Conservation (phyloP, 306 rosid genomes). For the Cicer cuneatum region DNA sequence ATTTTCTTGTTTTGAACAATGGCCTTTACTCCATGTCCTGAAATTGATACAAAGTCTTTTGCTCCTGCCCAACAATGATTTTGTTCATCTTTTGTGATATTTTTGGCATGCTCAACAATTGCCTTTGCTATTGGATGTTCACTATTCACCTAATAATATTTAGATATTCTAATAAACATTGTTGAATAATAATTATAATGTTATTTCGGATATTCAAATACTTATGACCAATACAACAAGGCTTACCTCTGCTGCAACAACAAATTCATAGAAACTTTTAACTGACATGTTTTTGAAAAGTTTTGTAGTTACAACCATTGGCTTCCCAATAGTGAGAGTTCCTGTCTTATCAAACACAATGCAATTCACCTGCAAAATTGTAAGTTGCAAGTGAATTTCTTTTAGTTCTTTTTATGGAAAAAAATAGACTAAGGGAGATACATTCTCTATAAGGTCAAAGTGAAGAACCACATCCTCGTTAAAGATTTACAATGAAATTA, state of each 20-base stretch:
- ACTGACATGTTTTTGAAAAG: conserved; percentile 47
- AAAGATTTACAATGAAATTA: too few species aligned
- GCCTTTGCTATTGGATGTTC: conserved; percentile 92
- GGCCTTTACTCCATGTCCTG: conserved; percentile 86
- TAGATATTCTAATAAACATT: neutral
- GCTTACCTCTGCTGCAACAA: conserved; percentile 80
- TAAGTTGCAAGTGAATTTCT: neutral
- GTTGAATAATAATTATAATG: too few species aligned
- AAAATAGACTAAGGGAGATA: too few species aligned
- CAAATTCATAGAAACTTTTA: conserved; percentile 61
- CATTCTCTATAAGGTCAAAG: too few species aligned
- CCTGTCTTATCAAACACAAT: conserved; percentile 93
- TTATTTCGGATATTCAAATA: too few species aligned
- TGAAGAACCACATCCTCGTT: too few species aligned
- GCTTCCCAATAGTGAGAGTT: conserved; percentile 87
- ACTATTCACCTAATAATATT: conserved; percentile 71
- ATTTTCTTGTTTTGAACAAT: conserved; percentile 58
- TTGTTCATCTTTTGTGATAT: conserved; percentile 53
- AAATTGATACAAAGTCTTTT: conserved; percentile 61
- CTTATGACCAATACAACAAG: conserved; percentile 9
- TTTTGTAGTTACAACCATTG: conserved; percentile 67
- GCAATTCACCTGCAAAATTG: conserved; percentile 68
- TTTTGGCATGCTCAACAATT: conserved; percentile 74
- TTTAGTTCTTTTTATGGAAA: too few species aligned
- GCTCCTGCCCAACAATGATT: conserved; percentile 71